Conservation (phyloP, 2,329 filamentous ascomycete genomes). For the Tolypocladium amazonense region DNA sequence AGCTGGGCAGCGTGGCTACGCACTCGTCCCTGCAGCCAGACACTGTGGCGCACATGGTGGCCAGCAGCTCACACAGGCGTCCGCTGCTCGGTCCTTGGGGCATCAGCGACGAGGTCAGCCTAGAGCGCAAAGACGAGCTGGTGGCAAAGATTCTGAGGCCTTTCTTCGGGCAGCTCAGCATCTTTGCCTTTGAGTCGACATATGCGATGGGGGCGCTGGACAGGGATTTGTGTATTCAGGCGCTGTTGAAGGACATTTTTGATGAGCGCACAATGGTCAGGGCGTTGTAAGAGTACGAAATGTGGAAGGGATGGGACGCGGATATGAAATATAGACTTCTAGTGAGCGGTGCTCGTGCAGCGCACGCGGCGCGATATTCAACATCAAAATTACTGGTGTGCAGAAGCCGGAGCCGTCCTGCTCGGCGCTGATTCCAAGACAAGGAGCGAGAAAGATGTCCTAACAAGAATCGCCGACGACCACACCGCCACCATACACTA, state of each 20-base stretch:
- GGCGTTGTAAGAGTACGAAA: conserved; percentile 30
- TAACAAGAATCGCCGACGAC: not conserved
- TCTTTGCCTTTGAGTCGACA: conserved; percentile 84
- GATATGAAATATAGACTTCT: not conserved
- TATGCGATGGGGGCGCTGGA: conserved; percentile 74
- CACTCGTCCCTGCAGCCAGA: conserved; percentile 23
- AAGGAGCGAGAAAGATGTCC: no score
- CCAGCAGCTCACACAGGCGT: conserved; percentile 26
- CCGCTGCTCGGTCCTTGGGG: conserved; percentile 42
- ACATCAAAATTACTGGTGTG: not conserved
- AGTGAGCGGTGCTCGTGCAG: not conserved
- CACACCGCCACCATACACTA: not conserved
- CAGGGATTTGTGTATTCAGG: conserved; percentile 49
- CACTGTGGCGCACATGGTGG: conserved; percentile 23
- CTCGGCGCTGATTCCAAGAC: not conserved
- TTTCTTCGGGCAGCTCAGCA: conserved; percentile 86
- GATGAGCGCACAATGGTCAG: conserved; percentile 62
- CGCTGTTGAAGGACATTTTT: conserved; percentile 65
- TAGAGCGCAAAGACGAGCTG: conserved; percentile 57
- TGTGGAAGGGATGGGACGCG: not conserved
- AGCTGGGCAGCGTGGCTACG: conserved; percentile 43
- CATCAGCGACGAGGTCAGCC: conserved; percentile 42
- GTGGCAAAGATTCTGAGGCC: conserved; percentile 71
- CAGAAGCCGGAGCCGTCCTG: not conserved
- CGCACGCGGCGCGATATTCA: not conserved